Percentiles rank a stretch among this genome's conserved stretches.
Conservation (phyloP, 306 rosid genomes). For the Quillaja saponaria region DNA sequence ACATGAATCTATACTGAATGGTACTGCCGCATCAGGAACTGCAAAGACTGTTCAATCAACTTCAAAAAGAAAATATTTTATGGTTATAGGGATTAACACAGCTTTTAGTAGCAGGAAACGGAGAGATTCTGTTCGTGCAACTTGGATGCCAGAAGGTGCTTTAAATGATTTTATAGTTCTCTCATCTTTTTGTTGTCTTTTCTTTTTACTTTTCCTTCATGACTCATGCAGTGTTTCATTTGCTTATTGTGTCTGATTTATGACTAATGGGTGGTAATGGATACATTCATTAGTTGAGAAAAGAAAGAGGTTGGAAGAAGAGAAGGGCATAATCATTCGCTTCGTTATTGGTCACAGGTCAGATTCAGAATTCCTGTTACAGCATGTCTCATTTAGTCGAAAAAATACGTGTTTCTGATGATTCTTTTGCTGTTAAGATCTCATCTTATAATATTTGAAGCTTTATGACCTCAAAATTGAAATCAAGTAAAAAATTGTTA, state of each 20-base stretch:
- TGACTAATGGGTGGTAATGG: constrained; percentile 11
- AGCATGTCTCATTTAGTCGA: not conserved
- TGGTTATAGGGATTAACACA: constrained; percentile 89
- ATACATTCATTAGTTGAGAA: constrained; percentile 48
- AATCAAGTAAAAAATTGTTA: too few species aligned
- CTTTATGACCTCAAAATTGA: too few species aligned
- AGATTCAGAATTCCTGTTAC: constrained; percentile 25
- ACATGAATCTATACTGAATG: constrained; percentile 40
- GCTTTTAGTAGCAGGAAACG: constrained; percentile 81
- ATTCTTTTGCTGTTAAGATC: not conserved
- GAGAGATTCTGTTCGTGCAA: constrained; percentile 83
- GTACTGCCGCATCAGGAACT: constrained; percentile 43
- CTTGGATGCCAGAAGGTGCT: constrained; percentile 97
- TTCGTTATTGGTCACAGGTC: constrained; percentile 92
- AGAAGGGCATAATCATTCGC: constrained; percentile 81
- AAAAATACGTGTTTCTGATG: not conserved
- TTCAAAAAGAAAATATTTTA: constrained; percentile 61
- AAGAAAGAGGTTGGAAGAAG: constrained; percentile 81
- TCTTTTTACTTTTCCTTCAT: not conserved
- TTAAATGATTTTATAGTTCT: constrained; percentile 24
- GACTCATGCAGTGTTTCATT: not conserved
- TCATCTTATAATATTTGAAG: too few species aligned
- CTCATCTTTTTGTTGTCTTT: constrained; percentile 6
- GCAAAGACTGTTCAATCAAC: constrained; percentile 39
- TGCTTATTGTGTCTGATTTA: constrained; percentile 34